Evolutionary conservation across 768 basidiomycete genomes (phyloP), one percentile per base, ranked within the genome.

Genomic region (Boletus tomentosulus): DNA sequence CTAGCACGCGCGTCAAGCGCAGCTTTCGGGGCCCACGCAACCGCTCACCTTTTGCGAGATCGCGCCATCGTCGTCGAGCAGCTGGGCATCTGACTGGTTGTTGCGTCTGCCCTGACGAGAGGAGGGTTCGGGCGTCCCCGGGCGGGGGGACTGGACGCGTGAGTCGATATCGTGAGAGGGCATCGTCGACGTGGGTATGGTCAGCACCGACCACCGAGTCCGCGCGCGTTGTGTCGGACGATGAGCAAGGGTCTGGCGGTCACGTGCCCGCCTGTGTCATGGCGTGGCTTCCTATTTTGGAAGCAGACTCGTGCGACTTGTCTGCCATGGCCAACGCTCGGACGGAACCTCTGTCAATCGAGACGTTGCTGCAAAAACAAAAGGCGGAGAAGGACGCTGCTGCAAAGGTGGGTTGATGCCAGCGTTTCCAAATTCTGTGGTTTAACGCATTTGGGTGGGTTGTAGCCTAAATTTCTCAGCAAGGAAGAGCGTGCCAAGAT

Each of bases 401-500:
- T 46, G 76, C 93, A 47, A 97, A 92, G 81, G 95, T 92, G 53
- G 30, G 69, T 66, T n/a, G 8, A 1, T 31, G 28, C 27, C 6
- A 1, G 8, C 15, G 19, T 7, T 44, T 24, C 22, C 24, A 4
- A 16, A 3, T 35, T 46, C 33, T 1, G 31, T 9, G 15, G 19
- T 27, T 9, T 27, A 31, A 28, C 57, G 57, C 46, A 57, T 47
- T 43, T 35, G 35, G 12, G 28, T 30, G 46, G 46, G 57, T 28
- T 48, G 30, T 71, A 98, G 94, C 96, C 96, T 34, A 96, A 85
- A 71, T 98, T 98, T 75, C 77, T 98, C 13, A 83, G 90, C 3
- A 98, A 91, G 72, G 91, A 94, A 59, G 90, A 97, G 64, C 84
- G 96, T 46, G 92, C 91, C 16, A 83, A 84, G 64, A 73, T 97